Evolutionary conservation across 2,329 filamentous ascomycete species (phyloP).

Genomic region (Epichloe typhina): DNA sequence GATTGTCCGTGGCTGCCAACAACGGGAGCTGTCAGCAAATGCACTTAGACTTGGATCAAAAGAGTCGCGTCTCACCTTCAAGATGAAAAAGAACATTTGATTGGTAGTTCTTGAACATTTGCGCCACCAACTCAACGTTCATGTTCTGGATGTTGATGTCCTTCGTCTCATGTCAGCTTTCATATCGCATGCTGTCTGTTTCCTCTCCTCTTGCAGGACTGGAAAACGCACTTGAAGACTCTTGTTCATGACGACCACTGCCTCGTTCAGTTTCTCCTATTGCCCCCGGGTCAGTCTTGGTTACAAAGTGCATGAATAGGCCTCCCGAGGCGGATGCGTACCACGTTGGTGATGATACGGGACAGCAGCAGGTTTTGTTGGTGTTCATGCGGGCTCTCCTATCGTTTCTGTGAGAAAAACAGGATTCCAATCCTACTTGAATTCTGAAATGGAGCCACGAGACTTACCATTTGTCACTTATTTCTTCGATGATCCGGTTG

Average conservation of each 20-base stretch:
- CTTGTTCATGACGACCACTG: conserved; percentile 85
- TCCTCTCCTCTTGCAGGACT: not conserved
- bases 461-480: not conserved
- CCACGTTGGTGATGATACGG: conserved; percentile 94
- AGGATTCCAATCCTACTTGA: too few species aligned
- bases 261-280: conserved; percentile 95
- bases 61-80: conserved; percentile 52
- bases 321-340: conserved; percentile 33
- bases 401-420: not conserved
- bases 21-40: not conserved
- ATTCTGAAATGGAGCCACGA: not conserved
- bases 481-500: not conserved
- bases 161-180: conserved; percentile 27
- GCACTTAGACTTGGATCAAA: not conserved
- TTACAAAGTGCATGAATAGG: not conserved
- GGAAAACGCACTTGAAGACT: conserved; percentile 56
- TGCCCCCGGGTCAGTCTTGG: not conserved
- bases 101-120: conserved; percentile 99
- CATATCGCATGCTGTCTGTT: not conserved
- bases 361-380: conserved; percentile 89
- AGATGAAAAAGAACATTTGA: conserved; percentile 95
- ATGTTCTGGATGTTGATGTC: conserved; percentile 98
- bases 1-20: conserved; percentile 61
- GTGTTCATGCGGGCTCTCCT: conserved; percentile 95
- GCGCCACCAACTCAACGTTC: conserved; percentile 93